Conservation (phyloP, 441 rosid genomes). For the Hura crepitans region DNA sequence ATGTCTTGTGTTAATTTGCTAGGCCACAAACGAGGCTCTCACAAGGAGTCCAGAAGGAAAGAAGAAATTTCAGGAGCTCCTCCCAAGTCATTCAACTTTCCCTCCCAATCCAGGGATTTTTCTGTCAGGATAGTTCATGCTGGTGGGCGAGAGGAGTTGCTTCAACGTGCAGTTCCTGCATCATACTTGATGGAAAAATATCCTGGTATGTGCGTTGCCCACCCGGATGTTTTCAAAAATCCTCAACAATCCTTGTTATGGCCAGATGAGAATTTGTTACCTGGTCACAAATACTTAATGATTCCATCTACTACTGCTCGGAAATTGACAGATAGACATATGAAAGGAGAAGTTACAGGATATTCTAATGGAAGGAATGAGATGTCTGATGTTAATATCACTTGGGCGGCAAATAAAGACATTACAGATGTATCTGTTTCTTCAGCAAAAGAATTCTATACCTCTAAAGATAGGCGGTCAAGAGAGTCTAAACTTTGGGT, state of each 20-base stretch:
- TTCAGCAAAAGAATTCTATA: slow-evolving; percentile 49
- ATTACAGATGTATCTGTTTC: slow-evolving; percentile 34
- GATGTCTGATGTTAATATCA: slow-evolving; percentile 34
- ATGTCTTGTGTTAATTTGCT: slow-evolving; percentile 27
- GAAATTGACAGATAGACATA: slow-evolving; percentile 40
- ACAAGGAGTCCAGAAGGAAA: slow-evolving; percentile 20
- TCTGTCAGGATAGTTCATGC: slow-evolving; percentile 57
- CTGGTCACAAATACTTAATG: slow-evolving; percentile 48
- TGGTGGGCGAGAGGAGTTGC: slow-evolving; percentile 50
- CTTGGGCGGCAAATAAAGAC: slow-evolving; percentile 31
- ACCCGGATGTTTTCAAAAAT: slow-evolving; percentile 51
- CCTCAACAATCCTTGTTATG: slow-evolving; percentile 40
- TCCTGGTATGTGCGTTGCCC: slow-evolving; percentile 53
- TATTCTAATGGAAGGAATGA: slow-evolving; percentile 21
- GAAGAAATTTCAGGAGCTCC: slow-evolving; percentile 22
- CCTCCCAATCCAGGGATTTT: slow-evolving; percentile 30
- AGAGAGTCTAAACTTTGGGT: slow-evolving; percentile 5
- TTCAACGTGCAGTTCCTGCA: slow-evolving; percentile 38
- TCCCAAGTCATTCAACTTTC: slow-evolving; percentile 26
- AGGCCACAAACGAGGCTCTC: slow-evolving; percentile 26
- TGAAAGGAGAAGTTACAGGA: slow-evolving; percentile 20
- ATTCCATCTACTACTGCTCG: slow-evolving; percentile 45
- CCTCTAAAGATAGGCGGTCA: slow-evolving; percentile 27
- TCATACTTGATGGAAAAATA: slow-evolving; percentile 50
- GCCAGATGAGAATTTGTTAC: slow-evolving; percentile 46